Percentiles rank a stretch among this genome's conserved stretches.
Conservation (phyloP, 768 basidiomycete genomes). For the Naematelia encephala region DNA sequence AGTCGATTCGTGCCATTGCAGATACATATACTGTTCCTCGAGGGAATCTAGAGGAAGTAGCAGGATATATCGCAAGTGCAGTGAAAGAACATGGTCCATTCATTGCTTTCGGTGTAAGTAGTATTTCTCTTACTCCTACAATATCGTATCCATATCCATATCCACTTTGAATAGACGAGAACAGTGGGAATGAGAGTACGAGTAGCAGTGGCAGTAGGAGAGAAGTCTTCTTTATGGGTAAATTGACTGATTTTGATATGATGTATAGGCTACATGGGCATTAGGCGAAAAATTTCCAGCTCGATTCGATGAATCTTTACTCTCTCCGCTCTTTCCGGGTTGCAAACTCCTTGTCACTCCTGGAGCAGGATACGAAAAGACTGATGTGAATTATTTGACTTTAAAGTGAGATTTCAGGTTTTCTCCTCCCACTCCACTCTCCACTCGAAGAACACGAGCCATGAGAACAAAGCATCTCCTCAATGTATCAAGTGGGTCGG, state of each 20-base stretch:
- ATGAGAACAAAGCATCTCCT: no score
- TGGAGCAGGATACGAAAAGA: constrained; percentile 49
- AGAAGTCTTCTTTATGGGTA: background rate
- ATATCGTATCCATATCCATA: no score
- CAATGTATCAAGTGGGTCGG: no score
- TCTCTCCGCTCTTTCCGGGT: constrained; percentile 20
- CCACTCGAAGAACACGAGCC: no score
- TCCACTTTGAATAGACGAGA: no score
- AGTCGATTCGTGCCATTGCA: constrained; percentile 15
- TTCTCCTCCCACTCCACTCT: background rate
- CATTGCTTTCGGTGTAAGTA: constrained; percentile 26
- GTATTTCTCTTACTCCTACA: no score
- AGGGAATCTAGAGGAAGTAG: constrained; percentile 10
- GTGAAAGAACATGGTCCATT: constrained; percentile 27
- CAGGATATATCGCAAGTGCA: constrained; percentile 10
- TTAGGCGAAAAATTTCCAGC: constrained; percentile 13
- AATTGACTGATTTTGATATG: no score
- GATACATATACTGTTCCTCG: constrained; percentile 23
- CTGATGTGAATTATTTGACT: constrained; percentile 49
- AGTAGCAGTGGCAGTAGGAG: no score
- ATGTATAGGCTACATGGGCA: constrained; percentile 15
- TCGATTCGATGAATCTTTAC: constrained; percentile 16
- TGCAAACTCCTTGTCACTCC: constrained; percentile 23
- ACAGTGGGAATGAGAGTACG: no score
- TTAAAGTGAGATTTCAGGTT: constrained; percentile 22